Conservation (phyloP, 2,329 filamentous ascomycete genomes). For the Teratosphaeriaceae sp. region DNA sequence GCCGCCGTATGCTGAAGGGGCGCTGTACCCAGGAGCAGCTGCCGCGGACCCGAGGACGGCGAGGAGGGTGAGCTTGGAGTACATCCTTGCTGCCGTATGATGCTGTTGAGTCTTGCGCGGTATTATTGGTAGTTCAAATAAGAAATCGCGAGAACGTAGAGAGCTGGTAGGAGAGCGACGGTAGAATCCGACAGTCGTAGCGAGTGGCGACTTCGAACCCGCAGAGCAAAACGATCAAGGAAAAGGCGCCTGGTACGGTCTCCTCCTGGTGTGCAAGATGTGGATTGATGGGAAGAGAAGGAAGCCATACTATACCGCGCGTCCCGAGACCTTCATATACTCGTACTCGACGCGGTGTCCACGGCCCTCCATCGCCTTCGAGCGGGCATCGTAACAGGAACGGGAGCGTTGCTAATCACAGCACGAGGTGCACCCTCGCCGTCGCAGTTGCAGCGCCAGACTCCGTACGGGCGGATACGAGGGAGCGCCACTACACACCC, state of each 20-base stretch:
- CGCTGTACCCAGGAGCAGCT: not conserved
- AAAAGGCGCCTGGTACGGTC: not conserved
- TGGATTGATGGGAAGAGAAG: not conserved
- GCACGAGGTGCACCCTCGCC: not conserved
- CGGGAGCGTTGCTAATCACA: conserved; percentile 1
- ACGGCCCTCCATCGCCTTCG: not conserved
- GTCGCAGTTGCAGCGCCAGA: not conserved
- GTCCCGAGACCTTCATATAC: not conserved
- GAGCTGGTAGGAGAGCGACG: not conserved
- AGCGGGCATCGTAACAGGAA: not conserved
- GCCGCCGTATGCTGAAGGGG: not conserved
- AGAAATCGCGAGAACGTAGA: not conserved
- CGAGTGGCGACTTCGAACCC: conserved; percentile 2
- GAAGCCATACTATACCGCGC: not conserved
- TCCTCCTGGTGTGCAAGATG: not conserved
- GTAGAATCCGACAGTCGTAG: conserved; percentile 1
- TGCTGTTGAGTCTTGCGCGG: not conserved
- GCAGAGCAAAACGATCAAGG: not conserved
- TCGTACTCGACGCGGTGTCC: not conserved
- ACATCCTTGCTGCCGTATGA: not conserved
- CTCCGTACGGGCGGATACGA: not conserved
- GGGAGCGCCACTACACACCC: too few species aligned
- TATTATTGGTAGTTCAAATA: not conserved
- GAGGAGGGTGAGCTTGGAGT: conserved; percentile 1
- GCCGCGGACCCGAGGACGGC: not conserved